These are phyloP conservation scores for Coccinonectria pachysandricola DNA, from an alignment of 2,329 filamentous ascomycete genomes.

Conservation along the genomic window DNA sequence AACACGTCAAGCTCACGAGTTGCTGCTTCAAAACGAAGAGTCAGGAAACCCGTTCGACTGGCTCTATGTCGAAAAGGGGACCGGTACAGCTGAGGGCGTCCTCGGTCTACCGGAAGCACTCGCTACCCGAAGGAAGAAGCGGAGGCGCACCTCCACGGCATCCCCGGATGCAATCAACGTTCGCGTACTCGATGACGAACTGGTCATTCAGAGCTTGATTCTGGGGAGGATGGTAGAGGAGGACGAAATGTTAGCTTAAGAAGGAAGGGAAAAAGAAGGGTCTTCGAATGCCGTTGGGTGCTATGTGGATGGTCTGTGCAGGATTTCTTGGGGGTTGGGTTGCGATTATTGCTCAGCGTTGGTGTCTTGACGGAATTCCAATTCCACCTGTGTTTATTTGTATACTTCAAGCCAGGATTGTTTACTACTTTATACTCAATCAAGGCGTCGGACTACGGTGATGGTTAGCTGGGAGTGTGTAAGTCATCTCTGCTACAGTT, in stretches of 20 bases:
- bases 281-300: constrained; percentile 10
- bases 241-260: constrained; percentile 28
- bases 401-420: too few species aligned
- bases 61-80: constrained; percentile 66
- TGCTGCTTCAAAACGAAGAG: constrained; percentile 42
- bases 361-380: too few species aligned
- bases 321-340: too few species aligned
- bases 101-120: constrained; percentile 22
- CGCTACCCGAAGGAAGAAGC: constrained; percentile 33
- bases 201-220: constrained; percentile 87
- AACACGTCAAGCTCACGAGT: constrained; percentile 51
- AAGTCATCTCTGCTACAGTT: too few species aligned
- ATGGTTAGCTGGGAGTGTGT: too few species aligned
- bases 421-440: too few species aligned
- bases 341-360: too few species aligned
- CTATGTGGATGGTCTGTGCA: too few species aligned
- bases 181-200: constrained; percentile 68
- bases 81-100: constrained; percentile 41
- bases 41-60: constrained; percentile 52
- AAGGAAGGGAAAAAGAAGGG: constrained; percentile 2
- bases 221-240: constrained; percentile 66
- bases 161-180: constrained; percentile 37
- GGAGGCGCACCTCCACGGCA: constrained; percentile 19
- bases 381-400: too few species aligned
- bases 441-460: too few species aligned